These are phyloP conservation scores for Solanum chacoense DNA, from an alignment of 305 asterid genomes.

Conservation along the genomic window DNA sequence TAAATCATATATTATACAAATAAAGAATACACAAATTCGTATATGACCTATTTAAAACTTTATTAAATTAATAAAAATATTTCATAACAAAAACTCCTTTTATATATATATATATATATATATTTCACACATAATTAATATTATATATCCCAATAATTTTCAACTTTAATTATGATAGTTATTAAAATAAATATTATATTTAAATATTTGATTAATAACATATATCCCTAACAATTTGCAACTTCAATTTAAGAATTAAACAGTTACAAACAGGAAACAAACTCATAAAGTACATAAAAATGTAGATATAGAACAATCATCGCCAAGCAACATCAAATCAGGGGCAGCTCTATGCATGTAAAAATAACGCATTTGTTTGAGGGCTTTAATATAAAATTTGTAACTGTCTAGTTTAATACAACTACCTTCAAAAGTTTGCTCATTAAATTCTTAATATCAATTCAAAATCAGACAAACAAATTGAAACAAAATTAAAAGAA, in stretches of 20 bases:
- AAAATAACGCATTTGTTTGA: neutral
- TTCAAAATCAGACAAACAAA: too few relatives aligned
- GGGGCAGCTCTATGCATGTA: too few relatives aligned
- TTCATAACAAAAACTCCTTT: neutral
- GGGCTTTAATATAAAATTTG: neutral
- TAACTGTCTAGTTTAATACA: neutral
- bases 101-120: too few relatives aligned
- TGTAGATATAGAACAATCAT: neutral
- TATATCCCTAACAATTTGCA: neutral
- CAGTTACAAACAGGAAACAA: neutral
- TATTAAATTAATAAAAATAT: too few relatives aligned
- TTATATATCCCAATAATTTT: neutral
- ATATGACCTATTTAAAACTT: neutral
- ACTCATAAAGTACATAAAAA: neutral
- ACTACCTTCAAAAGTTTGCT: neutral
- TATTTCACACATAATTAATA: too few relatives aligned
- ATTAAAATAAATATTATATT: neutral
- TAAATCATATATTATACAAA: neutral
- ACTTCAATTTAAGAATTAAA: neutral
- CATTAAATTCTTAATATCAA: neutral
- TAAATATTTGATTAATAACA: neutral
- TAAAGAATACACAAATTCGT: neutral
- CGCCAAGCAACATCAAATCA: neutral
- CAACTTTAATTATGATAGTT: neutral
- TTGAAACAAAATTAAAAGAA: too few relatives aligned